Conservation (phyloP, 345 rosid genomes). For the Ceriops tagal region DNA sequence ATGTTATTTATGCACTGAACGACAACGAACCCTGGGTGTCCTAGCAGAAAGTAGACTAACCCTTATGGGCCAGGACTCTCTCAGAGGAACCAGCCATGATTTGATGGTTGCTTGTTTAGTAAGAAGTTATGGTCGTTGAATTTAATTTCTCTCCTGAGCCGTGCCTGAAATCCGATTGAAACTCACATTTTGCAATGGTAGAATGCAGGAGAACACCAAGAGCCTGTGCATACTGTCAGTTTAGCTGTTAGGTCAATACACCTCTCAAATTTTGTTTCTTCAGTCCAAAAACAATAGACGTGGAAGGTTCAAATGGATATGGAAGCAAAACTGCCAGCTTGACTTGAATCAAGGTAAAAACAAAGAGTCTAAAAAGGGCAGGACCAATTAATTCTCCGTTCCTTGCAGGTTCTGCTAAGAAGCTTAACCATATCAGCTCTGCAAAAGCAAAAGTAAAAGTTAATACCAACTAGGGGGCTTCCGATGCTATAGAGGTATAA, state of each 20-base stretch:
- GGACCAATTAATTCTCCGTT: conserved; percentile 45
- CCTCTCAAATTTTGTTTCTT: conserved; percentile 50
- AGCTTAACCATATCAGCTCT: conserved; percentile 33
- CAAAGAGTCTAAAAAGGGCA: conserved; percentile 47
- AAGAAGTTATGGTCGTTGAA: conserved; percentile 1
- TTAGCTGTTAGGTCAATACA: conserved; percentile 89
- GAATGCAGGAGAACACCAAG: conserved; percentile 95
- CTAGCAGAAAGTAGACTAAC: conserved; percentile 89
- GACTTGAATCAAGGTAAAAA: conserved; percentile 92
- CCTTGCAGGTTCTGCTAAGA: conserved; percentile 42
- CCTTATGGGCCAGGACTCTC: conserved; percentile 82
- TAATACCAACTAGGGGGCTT: conserved; percentile 23
- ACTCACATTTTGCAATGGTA: conserved; percentile 15
- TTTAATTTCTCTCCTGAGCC: background rate
- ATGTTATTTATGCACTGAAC: conserved; percentile 81
- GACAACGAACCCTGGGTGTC: conserved; percentile 63
- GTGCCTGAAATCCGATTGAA: conserved; percentile 1
- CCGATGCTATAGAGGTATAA: conserved; percentile 36
- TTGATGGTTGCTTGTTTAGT: conserved; percentile 92
- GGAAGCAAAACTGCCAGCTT: conserved; percentile 75
- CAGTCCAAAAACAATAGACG: conserved; percentile 51
- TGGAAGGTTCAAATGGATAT: conserved; percentile 60
- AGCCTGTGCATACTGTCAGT: conserved; percentile 80
- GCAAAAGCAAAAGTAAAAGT: conserved; percentile 40
- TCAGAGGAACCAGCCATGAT: conserved; percentile 76